Percentiles rank a stretch among this genome's conserved stretches.
These are phyloP conservation scores for Fusarium fujikuroi DNA, from an alignment of 2,329 filamentous ascomycete species.

Conservation along the genomic window DNA sequence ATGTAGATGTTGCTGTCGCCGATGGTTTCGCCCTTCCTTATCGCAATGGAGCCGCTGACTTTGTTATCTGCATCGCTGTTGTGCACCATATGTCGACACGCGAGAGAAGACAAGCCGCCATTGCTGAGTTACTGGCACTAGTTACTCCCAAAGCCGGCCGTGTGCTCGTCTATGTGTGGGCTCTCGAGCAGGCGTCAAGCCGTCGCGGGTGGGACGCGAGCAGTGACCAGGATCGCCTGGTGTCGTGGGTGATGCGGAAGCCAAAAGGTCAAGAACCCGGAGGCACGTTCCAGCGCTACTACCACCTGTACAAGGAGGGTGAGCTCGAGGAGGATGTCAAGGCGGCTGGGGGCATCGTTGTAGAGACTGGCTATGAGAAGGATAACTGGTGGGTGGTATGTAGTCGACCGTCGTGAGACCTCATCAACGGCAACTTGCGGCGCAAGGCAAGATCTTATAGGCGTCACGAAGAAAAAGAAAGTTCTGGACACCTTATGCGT, in stretches of 20 bases:
- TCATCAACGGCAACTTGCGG: conserved; percentile 10
- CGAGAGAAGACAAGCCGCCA: conserved; percentile 76
- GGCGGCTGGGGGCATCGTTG: conserved; percentile 77
- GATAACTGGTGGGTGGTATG: conserved; percentile 97
- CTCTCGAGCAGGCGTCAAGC: conserved; percentile 88
- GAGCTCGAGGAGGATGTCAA: conserved; percentile 85
- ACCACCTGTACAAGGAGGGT: conserved; percentile 88
- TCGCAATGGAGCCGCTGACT: conserved; percentile 70
- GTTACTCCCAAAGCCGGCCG: conserved; percentile 70
- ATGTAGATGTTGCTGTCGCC: conserved; percentile 78
- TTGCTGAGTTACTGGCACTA: conserved; percentile 75
- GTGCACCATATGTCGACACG: conserved; percentile 91
- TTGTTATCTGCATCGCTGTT: conserved; percentile 93
- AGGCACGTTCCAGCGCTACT: conserved; percentile 86
- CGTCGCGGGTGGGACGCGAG: conserved; percentile 89
- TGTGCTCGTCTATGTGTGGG: conserved; percentile 92
- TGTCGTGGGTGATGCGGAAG: conserved; percentile 84
- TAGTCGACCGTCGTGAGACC: conserved; percentile 43
- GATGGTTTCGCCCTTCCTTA: conserved; percentile 89
- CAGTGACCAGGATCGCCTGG: conserved; percentile 89
- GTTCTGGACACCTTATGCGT: neutral
- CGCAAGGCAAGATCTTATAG: conserved; percentile 11
- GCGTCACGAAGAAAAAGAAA: conserved; percentile 8
- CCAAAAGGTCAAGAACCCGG: conserved; percentile 50
- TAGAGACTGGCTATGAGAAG: conserved; percentile 90